phyloP scores from a whole-genome alignment of 257 asterid genomes.

The Nemophila menziesii region DNA sequence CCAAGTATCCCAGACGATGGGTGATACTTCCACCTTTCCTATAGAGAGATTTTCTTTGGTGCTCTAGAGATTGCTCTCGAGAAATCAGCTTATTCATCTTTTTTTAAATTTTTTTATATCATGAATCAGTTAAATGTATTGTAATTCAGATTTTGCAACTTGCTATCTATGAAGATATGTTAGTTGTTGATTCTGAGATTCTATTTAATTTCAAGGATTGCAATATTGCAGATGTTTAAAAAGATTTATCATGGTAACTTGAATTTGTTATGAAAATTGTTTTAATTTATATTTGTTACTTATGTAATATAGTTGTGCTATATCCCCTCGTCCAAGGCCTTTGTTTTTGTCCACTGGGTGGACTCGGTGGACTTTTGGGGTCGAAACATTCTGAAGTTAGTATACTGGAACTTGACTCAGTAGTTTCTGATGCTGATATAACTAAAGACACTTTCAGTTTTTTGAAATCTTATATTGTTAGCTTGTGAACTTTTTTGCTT shows the following conservation, averaged over 20 bases:
- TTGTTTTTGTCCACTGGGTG: too few species aligned
- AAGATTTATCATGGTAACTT: not conserved
- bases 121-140: not conserved
- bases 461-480: too few species aligned
- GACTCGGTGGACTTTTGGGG: too few species aligned
- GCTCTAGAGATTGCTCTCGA: not conserved
- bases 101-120: not conserved
- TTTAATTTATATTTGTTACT: too few species aligned
- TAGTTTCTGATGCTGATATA: too few species aligned
- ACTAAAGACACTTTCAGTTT: too few species aligned
- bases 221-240: not conserved
- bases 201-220: not conserved
- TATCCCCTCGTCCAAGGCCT: too few species aligned
- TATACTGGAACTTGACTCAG: too few species aligned
- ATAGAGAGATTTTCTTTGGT: conserved; percentile 21
- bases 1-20: conserved; percentile 91
- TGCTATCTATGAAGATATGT: not conserved
- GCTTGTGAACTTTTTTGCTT: too few species aligned
- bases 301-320: too few species aligned
- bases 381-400: too few species aligned
- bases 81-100: not conserved
- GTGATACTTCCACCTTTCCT: conserved; percentile 93
- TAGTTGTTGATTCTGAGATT: not conserved
- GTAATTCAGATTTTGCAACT: not conserved
- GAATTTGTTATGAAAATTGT: too few species aligned